Evolutionary conservation across 1,284 basidiomycete species (phyloP), one percentile per base, ranked within the genome.

Genomic region (Ustilago lituana): DNA sequence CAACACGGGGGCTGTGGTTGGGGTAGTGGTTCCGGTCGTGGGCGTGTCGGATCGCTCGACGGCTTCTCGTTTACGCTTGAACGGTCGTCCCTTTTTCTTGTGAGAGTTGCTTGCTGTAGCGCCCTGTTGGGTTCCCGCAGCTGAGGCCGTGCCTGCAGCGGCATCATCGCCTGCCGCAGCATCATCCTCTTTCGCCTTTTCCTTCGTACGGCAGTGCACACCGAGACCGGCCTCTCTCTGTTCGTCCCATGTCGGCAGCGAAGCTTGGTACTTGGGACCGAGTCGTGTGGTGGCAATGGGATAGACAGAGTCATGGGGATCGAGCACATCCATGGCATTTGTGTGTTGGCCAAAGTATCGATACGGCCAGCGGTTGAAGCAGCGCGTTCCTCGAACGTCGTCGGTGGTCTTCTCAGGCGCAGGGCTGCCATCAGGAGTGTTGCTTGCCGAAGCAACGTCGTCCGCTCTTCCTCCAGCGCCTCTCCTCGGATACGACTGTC

Each of bases 271-370:
- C 78, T 92, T 94, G 46, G 89, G 86, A 4, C 94, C 94, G 22
- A 92, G 86, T 15, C 94, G 89, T 14, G 92, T 94, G 2, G 91
- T 91, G 7, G 91, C 89, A 44, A 92, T 89, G 55, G 94, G 93
- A 83, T 94, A 97, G 81, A 96, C 95, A 54, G 92, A 88, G 84
- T 97, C 94, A 82, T 97, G 92, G 32, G 91, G 88, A 85, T 96
- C 93, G 90, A 78, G 58, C 12, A 70, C 66, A 56, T 76, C 58
- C 38, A 59, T 69, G 20, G 92, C 93, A 31, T 90, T 87, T 2
- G 94, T 96, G 83, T 94, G 90, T 83, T 91, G 87, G 12, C 94
- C 94, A 84, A 97, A 97, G 84, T 97, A 97, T 58, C 94, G 87
- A 84, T 94, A 96, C 1, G 93, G 93, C 94, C 94, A 97, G 86